These are phyloP conservation scores for Aspergillus tanneri DNA, from an alignment of 2,329 filamentous ascomycete genomes.

Conservation along the genomic window DNA sequence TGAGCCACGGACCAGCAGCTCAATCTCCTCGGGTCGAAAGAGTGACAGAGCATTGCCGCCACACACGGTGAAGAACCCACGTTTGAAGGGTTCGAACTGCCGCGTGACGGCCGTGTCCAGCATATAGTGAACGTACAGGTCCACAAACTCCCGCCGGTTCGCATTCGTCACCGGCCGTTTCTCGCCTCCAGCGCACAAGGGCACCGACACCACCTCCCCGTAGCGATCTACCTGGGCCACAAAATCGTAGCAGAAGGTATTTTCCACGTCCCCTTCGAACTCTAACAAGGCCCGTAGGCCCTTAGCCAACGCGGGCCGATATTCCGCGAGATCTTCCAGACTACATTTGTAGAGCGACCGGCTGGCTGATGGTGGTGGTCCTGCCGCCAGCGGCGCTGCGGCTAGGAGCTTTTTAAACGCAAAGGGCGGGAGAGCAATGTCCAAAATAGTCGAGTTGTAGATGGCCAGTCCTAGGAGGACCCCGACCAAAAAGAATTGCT, in stretches of 20 bases:
- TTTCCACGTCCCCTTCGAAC: conserved; percentile 79
- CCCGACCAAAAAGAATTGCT: conserved; percentile 88
- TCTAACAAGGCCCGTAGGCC: conserved; percentile 76
- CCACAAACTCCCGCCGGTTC: conserved; percentile 83
- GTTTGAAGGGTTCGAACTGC: conserved; percentile 91
- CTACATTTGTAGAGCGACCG: conserved; percentile 66
- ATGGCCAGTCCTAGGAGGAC: conserved; percentile 86
- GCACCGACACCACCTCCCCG: conserved; percentile 63
- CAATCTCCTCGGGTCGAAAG: conserved; percentile 88
- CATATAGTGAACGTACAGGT: conserved; percentile 76
- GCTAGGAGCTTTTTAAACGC: conserved; percentile 84
- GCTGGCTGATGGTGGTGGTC: conserved; percentile 57
- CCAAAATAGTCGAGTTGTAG: conserved; percentile 91
- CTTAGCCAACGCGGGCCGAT: conserved; percentile 70
- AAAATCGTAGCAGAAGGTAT: conserved; percentile 79
- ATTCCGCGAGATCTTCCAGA: conserved; percentile 79
- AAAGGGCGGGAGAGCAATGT: conserved; percentile 83
- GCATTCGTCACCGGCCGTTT: conserved; percentile 74
- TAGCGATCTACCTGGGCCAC: conserved; percentile 75
- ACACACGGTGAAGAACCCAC: conserved; percentile 90
- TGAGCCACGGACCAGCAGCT: conserved; percentile 79
- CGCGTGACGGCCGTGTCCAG: conserved; percentile 74
- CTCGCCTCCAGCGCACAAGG: conserved; percentile 73
- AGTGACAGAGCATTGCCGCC: conserved; percentile 83
- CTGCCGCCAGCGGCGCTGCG: conserved; percentile 64